Evolutionary conservation across 1,139 yeast species (phyloP), one percentile per base, ranked within the genome.

Genomic region (Candida sp.): DNA sequence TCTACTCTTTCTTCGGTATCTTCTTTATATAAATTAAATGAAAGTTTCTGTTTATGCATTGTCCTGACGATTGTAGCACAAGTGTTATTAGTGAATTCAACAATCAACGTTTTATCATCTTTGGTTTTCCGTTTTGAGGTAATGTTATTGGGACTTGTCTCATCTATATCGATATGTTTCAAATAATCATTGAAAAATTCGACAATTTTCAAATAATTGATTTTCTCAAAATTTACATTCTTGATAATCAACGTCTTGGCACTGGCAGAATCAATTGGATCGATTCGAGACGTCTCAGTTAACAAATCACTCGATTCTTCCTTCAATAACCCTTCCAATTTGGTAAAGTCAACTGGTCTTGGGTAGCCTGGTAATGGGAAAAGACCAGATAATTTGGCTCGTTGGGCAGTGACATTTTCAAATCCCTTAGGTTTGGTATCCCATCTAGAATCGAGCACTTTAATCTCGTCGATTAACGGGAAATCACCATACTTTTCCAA

Each of bases 371-470:
- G 95, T 22, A 81, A 68, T 1, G 93, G 89, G 54, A 88, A 90
- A 4, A 87, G 63, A 0, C 97, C 97, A 0, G 91, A 81, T 21
- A 87, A 69, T 56, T 90, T 90, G 4, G 96, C 96, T 51, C 87
- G 73, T 51, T 83, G 89, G 0, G 95, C 87, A 1, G 88, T 77
- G 3, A 87, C 82, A 9, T 77, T 75, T 55, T 88, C 95, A 60
- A 86, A 87, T 0, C 91, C 95, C 39, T 73, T 67, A 0, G 96
- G 91, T 30, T 76, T 75, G 12, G 78, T 68, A 40, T 90, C 96
- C 97, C 97, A 90, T 43, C 75, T 66, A 0, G 87, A 73, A 34
- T 75, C 78, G 6, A 71, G 57, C 5, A 67, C 63, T 35, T 81
- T 68, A 21, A 70, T 53, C 23, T 63, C 61, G 5, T 62, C 66